A percentile compares a stretch with the other conserved stretches of the same genome.
Evolutionary conservation across 73 alveolate species (phyloP).

Genomic region (Tetrahymena borealis): DNA sequence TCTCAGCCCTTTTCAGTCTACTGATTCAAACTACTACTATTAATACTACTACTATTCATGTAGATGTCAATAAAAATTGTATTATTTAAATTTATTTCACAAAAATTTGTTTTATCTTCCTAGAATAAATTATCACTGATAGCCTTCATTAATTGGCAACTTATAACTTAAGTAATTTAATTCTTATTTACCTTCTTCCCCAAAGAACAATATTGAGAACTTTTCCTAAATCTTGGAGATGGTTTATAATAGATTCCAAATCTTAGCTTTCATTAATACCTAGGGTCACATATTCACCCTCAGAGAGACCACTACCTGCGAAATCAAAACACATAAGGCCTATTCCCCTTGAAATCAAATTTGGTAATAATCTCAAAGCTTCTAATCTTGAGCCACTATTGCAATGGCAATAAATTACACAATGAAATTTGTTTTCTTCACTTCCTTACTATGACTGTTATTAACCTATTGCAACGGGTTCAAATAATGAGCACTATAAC

Average conservation of each 20-base stretch:
- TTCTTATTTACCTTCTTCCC: slow-evolving; percentile 60
- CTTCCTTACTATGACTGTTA: slow-evolving; percentile 18
- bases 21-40: no score
- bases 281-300: slow-evolving; percentile 78
- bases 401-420: slow-evolving; percentile 80
- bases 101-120: no score
- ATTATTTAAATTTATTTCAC: no score
- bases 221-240: slow-evolving; percentile 56
- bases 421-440: slow-evolving; percentile 59
- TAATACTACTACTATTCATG: no score
- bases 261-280: slow-evolving; percentile 88
- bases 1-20: no score
- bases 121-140: no score
- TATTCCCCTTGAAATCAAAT: slow-evolving; percentile 53
- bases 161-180: background rate
- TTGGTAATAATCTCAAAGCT: slow-evolving; percentile 52
- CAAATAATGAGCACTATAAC: background rate
- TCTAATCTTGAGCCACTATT: slow-evolving; percentile 79
- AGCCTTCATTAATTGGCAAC: background rate
- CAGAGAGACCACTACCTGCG: slow-evolving; percentile 84
- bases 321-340: slow-evolving; percentile 72
- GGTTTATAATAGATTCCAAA: slow-evolving; percentile 55
- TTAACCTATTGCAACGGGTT: background rate
- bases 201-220: slow-evolving; percentile 73
- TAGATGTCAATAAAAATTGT: no score